phyloP scores from a whole-genome alignment of 163 green algal species.

The Volvox carteri region DNA sequence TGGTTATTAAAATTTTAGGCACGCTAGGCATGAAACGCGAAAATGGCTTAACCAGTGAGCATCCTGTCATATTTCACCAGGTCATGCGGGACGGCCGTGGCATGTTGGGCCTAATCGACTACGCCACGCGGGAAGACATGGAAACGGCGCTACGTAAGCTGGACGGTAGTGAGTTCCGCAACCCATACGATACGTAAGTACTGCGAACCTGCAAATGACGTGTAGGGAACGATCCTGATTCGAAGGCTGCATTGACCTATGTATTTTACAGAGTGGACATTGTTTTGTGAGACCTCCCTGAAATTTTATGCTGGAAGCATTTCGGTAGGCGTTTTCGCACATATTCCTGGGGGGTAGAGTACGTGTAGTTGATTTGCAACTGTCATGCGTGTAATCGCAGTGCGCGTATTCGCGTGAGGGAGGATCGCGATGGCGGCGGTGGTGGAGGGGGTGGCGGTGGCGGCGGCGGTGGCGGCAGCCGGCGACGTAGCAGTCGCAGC shows the following conservation, averaged over 20 bases:
- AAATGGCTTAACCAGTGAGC: no score
- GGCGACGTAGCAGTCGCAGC: constrained; percentile 42
- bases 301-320: no score
- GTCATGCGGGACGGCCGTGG: constrained; percentile 77
- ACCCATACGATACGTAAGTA: constrained; percentile 79
- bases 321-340: no score
- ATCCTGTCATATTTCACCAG: constrained; percentile 35
- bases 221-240: no score
- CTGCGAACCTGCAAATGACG: background rate
- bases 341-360: no score
- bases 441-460: background rate
- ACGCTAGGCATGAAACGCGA: no score
- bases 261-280: no score
- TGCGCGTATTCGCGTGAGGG: constrained; percentile 70
- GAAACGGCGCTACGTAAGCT: constrained; percentile 76
- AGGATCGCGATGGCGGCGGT: constrained; percentile 55
- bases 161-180: constrained; percentile 81
- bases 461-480: background rate
- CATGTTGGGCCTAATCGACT: constrained; percentile 81
- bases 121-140: constrained; percentile 77
- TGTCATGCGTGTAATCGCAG: background rate
- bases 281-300: no score
- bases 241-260: no score
- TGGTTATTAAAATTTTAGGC: no score
- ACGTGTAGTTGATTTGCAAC: no score